Conservation (phyloP, 352 stramenopile species). For the Globisporangium echinulatum region DNA sequence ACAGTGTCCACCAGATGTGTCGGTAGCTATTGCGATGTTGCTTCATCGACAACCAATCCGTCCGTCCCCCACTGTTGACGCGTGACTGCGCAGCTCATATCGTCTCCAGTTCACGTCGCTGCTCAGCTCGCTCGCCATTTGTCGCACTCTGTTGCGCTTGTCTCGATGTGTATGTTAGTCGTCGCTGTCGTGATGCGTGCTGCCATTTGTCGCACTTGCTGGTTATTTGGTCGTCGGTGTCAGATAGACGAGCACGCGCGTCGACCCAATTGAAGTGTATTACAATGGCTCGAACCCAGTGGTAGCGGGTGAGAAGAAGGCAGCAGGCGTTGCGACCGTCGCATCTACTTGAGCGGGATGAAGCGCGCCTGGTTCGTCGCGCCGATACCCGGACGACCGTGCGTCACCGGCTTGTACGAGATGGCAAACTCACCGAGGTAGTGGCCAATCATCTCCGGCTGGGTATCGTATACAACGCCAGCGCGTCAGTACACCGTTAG, state of each 20-base stretch:
- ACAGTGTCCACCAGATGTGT: slow-evolving; percentile 30
- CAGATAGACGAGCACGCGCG: slow-evolving; percentile 1
- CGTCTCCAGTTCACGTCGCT: background rate
- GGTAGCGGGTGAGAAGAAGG: slow-evolving; percentile 24
- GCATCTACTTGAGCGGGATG: slow-evolving; percentile 97
- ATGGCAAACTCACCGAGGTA: slow-evolving; percentile 99
- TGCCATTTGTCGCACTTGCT: background rate
- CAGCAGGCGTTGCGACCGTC: slow-evolving; percentile 8
- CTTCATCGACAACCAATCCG: slow-evolving; percentile 32
- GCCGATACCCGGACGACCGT: slow-evolving; percentile 98
- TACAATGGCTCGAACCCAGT: slow-evolving; percentile 75
- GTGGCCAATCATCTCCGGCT: slow-evolving; percentile 99
- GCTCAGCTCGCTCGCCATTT: no score
- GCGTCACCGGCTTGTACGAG: slow-evolving; percentile 97
- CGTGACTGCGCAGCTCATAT: background rate
- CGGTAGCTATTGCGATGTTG: slow-evolving; percentile 35
- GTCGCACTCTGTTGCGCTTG: background rate
- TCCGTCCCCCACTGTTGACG: background rate
- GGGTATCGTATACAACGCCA: slow-evolving; percentile 14
- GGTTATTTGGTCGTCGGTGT: slow-evolving; percentile 1
- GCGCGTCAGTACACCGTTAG: slow-evolving; percentile 16
- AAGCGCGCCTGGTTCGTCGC: slow-evolving; percentile 97
- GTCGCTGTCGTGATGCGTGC: background rate
- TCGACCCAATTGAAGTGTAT: slow-evolving; percentile 47
- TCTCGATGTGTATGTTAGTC: no score